Evolutionary conservation across 441 rosid species (phyloP).

Genomic region (Jatropha multifida): DNA sequence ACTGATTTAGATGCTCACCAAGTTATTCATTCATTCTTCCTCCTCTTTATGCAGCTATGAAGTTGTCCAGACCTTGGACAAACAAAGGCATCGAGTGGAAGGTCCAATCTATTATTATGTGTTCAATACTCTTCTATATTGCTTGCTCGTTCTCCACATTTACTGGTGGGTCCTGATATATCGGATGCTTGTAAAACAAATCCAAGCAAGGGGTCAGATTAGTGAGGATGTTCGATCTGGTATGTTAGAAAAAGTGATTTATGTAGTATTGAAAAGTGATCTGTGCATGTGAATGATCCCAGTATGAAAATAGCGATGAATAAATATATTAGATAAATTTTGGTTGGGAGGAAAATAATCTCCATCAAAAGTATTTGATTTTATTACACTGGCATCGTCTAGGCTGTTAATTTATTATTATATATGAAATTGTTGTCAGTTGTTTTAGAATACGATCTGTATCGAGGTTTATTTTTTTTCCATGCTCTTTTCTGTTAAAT

Average conservation of each 20-base stretch:
- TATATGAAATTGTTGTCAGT: not conserved
- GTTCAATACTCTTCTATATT: slow-evolving; percentile 78
- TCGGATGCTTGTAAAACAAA: slow-evolving; percentile 95
- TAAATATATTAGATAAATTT: not conserved
- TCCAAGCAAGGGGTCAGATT: slow-evolving; percentile 81
- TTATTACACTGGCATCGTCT: not conserved
- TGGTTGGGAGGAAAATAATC: not conserved
- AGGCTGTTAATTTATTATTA: not conserved
- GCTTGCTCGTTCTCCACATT: slow-evolving; percentile 88
- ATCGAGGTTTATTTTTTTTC: not conserved
- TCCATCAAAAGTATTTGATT: not conserved
- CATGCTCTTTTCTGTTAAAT: not conserved
- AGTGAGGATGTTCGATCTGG: slow-evolving; percentile 99
- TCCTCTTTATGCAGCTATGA: slow-evolving; percentile 60
- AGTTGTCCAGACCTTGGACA: slow-evolving; percentile 64
- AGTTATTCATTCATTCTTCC: not conserved
- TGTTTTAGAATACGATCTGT: not conserved
- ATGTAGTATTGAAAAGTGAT: not conserved
- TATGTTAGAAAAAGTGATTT: slow-evolving; percentile 30
- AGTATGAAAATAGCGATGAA: not conserved
- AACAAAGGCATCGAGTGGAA: slow-evolving; percentile 56
- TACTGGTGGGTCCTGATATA: slow-evolving; percentile 97
- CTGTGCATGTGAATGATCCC: not conserved
- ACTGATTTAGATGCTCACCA: not conserved
- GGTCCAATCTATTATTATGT: slow-evolving; percentile 85